Evolutionary conservation across 73 alveolate species (phyloP), one percentile per base, ranked within the genome.

Genomic region (Paramecium sonneborni): DNA sequence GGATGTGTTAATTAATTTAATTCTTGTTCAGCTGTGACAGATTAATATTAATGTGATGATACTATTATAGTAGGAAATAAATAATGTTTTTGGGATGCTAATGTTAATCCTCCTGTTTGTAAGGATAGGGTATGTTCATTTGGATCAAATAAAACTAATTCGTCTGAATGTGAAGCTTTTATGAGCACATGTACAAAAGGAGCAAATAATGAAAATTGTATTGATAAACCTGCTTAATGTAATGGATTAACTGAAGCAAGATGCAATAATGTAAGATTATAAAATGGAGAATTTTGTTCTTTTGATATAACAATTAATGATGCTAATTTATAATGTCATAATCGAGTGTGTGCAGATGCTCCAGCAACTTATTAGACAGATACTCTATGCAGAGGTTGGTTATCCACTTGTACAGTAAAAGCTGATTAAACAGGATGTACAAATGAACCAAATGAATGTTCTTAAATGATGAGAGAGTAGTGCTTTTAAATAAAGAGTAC

Each of bases 261-360:
- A 52, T 52, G 68, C 14, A 52, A 52, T 52, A 18, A 52, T 52
- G 68, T 52, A 3, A 52, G 30, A 52, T 52, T 52, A 7, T 0
- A 52, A 52, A 4, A n/a, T 52, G 68, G 68, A 52, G 30, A 30
- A 6, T 52, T 52, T 7, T 52, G 68, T 52, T 52, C 68, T 52
- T 52, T 52, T 52, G 68, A 52, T 52, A 52, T 52, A 6, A 52
- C 68, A 15, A 52, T 52, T 6, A 52, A 52, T 18, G 68, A 52
- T 52, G 68, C 4, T 3, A 52, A 52, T 52, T 52, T 52, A 5
- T 43, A 46, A 43, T 79, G 90, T 79, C 39, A n/a, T 23, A 18
- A 0, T 10, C 39, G 74, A 44, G 15, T 34, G 6, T 79, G 90
- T 79, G 90, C 69, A 24, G 55, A 79, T 79, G 90, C 90, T 1